Base-by-base conservation (phyloP, 2,329 filamentous ascomycete species). In the Verticillium dahliae region DNA sequence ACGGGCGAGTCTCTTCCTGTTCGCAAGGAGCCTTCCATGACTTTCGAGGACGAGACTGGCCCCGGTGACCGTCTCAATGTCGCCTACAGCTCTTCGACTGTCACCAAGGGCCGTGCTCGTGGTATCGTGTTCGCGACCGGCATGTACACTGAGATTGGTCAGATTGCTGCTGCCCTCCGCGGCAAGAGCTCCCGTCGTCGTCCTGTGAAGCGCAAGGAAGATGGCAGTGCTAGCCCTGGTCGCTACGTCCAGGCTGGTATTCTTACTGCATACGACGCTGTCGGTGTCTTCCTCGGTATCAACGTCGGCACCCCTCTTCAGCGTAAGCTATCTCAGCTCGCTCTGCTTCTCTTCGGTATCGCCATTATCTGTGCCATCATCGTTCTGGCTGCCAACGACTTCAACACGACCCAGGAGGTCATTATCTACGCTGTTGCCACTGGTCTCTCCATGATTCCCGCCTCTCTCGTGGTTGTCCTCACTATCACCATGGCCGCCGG, bases 291-390 rank as follows among this genome's bases (percentile, higher is more conserved):
- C 69, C 81, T 84, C 59, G 82, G 77, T 57, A 70, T 79, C 62
- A 75, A 73, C 45, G 75, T 85, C 37, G 88, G 88, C 45, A 91
- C 88, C 13, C 89, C 89, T 1, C 77, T 91, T 37, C 87, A 90
- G 71, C 83, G 82, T 66, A 90, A 88, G 71, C 76, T 91, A 57
- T 88, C 85, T 68, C 87, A 89, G 72, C 83, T 91, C 61, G 89
- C 88, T 6, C 81, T 90, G 33, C 73, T 87, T 1, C 81, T 91
- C 1, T 89, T 91, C 67, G 84, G 80, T 57, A 82, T 87, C 38
- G 88, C 77, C 55, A 68, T 80, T 39, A 62, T 80, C 59, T 77
- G 78, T 58, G 76, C 76, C 31, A 73, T 80, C 61, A 79, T 80
- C 58, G 78, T 80, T 18, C 72, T 80, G 61, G 76, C 70, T 0